A percentile compares a stretch with the other conserved stretches of the same genome.
Evolutionary conservation across 345 rosid species (phyloP).

Genomic region (Geranium brycei): DNA sequence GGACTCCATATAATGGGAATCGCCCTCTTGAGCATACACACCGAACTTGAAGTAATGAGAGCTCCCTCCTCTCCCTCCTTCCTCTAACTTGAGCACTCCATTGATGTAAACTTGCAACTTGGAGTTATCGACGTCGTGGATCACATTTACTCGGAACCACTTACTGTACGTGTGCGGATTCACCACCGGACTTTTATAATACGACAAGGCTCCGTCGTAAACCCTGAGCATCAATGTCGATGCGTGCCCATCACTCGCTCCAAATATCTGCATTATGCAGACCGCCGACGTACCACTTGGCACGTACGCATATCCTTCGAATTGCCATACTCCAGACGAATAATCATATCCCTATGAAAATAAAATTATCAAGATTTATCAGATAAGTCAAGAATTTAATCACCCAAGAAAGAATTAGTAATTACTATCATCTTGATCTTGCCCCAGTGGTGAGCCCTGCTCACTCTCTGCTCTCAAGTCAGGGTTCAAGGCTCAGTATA

Average conservation of each 20-base stretch:
- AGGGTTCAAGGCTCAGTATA: no score
- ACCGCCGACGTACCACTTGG: slow-evolving; percentile 23
- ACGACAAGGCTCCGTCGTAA: slow-evolving; percentile 20
- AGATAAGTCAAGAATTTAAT: neutral
- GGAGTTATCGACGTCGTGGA: slow-evolving; percentile 21
- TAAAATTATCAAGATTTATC: neutral
- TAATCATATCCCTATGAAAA: slow-evolving; percentile 19
- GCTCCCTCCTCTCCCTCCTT: no score
- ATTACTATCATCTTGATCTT: neutral
- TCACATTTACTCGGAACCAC: slow-evolving; percentile 28
- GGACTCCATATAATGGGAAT: no score
- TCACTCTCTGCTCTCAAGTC: no score
- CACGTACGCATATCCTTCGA: slow-evolving; percentile 28
- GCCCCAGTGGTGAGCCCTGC: no score
- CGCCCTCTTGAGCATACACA: no score
- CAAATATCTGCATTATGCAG: slow-evolving; percentile 27
- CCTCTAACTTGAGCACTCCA: slow-evolving; percentile 7
- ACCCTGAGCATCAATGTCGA: slow-evolving; percentile 24
- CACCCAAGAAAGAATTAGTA: no score
- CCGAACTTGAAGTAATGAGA: no score
- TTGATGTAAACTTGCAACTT: slow-evolving; percentile 18
- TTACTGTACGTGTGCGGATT: slow-evolving; percentile 12
- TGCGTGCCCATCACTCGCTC: slow-evolving; percentile 16
- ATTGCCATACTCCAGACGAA: slow-evolving; percentile 28
- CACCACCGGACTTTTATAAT: slow-evolving; percentile 13